Conservation (phyloP, 768 basidiomycete genomes). For the Crepidotus variabilis region DNA sequence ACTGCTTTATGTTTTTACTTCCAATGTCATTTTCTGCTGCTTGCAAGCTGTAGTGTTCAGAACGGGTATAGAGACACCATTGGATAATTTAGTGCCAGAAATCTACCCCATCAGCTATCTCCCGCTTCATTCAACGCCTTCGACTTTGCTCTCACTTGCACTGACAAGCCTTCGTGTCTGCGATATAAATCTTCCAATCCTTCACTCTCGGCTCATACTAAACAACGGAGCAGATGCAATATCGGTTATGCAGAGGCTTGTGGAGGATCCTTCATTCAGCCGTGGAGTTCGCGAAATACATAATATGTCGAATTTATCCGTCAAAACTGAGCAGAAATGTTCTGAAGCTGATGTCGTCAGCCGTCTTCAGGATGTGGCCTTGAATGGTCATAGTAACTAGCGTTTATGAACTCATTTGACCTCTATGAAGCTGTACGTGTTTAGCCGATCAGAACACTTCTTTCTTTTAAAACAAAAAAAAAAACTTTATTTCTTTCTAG, state of each 20-base stretch:
- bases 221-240: neutral
- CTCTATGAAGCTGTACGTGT: too few species aligned
- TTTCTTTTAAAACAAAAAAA: too few species aligned
- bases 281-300: neutral
- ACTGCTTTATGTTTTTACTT: too few species aligned
- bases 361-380: neutral
- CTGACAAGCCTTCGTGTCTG: neutral
- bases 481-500: too few species aligned
- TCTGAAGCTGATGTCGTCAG: neutral
- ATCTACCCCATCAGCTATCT: slow-evolving; percentile 1
- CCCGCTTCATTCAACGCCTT: slow-evolving; percentile 3
- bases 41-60: too few species aligned
- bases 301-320: neutral
- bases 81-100: neutral
- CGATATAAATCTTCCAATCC: neutral
- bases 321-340: neutral
- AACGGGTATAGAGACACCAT: too few species aligned
- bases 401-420: too few species aligned
- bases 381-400: too few species aligned
- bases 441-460: too few species aligned
- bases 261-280: neutral
- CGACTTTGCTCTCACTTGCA: neutral
- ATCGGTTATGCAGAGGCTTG: neutral
- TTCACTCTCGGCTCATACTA: neutral
- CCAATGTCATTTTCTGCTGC: too few species aligned